Base-by-base conservation (phyloP, 306 rosid species). In the Vigna reflexopilosa region DNA sequence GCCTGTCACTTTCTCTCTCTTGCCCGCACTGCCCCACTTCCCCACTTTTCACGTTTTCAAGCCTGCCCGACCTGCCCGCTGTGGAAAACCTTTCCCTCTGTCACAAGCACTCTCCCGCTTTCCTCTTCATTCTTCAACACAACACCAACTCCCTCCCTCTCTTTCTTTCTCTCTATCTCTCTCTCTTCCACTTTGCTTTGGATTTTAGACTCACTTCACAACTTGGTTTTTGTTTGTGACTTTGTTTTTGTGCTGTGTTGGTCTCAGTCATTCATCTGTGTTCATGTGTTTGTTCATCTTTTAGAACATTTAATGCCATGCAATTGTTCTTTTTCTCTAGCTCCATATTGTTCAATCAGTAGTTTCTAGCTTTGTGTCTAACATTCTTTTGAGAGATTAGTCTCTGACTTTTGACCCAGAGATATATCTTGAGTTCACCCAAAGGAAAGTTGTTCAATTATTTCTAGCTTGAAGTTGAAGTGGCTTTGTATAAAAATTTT, bases 51-150 rank as follows among this genome's bases (percentile, higher is more conserved):
- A 48, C 24, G 16, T 66, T 45, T 83, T 49, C 86, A 83, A 78
- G 16, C 80, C 83, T 77, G 83, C 82, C 83, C 86, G 5, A 49
- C 28, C 83, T 83, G 83, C 86, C 86, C 83, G 13, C 13, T 38
- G 78, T 77, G 65, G 84, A 69, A 80, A 85, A 76, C 58, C 85
- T 72, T 80, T 73, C 78, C 59, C 81, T 69, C 80, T 61, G 42
- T 76, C 82, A 58, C 83, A 76, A 79, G 80, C 86, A 76, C 80
- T 59, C 86, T 19, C 88, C 40, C 66, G 19, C 66, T 26, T 28
- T 59, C 38, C 81, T 55, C 71, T n/a, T 51, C 17, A 36, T 78
- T 55, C 71, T 34, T 51, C 38, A 24, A 54, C 36, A 8, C 50
- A 9, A 22, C 12, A 26, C 19, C 30, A 45, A 42, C 47, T 42